Evolutionary conservation across 1,284 basidiomycete species (phyloP), one percentile per base, ranked within the genome.

Genomic region (Microbotryum scabiosae): DNA sequence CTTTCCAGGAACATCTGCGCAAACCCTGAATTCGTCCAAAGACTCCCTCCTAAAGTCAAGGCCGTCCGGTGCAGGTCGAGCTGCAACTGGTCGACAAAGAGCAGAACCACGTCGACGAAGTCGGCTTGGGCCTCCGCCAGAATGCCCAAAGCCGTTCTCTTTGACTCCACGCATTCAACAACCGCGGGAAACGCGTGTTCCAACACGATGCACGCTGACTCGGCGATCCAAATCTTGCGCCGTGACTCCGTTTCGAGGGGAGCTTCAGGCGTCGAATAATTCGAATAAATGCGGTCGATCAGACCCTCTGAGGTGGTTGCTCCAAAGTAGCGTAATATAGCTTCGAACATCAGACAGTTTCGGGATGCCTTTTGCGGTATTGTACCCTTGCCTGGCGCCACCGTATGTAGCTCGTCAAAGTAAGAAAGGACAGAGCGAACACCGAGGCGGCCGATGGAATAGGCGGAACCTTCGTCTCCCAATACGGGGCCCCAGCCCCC

Each of bases 211-310:
- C 69, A 63, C 6, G 69, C 69, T 0, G 63, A 62, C 12, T 67
- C 66, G 20, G 72, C 71, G 18, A 72, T 62, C 72, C 71, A 71
- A 8, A 71, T 54, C 30, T 73, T 73, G 41, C 72, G 65, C 7
- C 57, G 59, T 21, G 70, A 67, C 50, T 73, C 72, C 44, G 67
- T 2, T 44, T 43, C 12, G 51, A 14, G 41, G 32, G 8, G 12
- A 48, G 43, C 26, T 54, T 28, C 18, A 45, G 45, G 18, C 18
- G n/a, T 5, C n/a, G 60, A 49, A 18, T 55, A 54, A 53, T 62
- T 55, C 16, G 30, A n/a, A 23, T 68, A 68, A 30, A 56, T 60
- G 28, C 45, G 41, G 51, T 62, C 57, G 44, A 68, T 52, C 32
- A 68, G 58, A 20, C 54, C 58, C 3, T 61, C 50, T 1, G 61